Evolutionary conservation across 31 red algal species (phyloP), one percentile per base, ranked within the genome.

Genomic region (Endocladia muricata): DNA sequence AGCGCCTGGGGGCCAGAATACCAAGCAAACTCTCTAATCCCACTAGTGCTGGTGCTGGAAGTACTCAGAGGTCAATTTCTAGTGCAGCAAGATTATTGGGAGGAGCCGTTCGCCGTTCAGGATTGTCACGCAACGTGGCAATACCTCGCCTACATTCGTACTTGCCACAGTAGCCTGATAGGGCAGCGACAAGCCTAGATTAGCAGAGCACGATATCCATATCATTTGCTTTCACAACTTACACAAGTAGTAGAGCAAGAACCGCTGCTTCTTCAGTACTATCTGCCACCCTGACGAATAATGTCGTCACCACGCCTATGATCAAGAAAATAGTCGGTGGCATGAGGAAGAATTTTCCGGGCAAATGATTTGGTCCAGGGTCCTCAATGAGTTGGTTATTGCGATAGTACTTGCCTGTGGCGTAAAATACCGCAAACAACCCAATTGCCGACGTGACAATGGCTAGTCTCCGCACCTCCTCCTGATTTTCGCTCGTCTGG

Each of bases 371-470:
- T 2, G 4, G 42, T 40, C 83, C 83, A n/a, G 83, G 73, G 35
- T 42, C 31, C 64, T 88, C 83, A 8, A 70, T 78, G 11, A 88
- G 33, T 41, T 66, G 37, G 15, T 78, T 54, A 62, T 72, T 88
- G 74, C 74, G 65, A 37, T 69, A 78, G 57, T 71, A 88, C 44
- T 52, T 44, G 15, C 31, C 57, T 9, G 74, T 72, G 3, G 42
- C 73, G 19, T 88, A 69, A 6, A 88, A 22, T 3, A 78, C 30
- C 13, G 44, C 55, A 4, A 55, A 33, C 25, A 70, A 25, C 32
- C 64, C 70, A 21, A 88, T 4, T 0, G 64, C 23, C 41, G 63
- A 52, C 22, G 79, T 26, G 3, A 60, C 28, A 4, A 43, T 66
- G 36, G 25, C 62, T 2, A 78, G 32, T 34, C 37, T 64, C 51